Conservation (phyloP, 1,284 basidiomycete species). For the Ceratobasidium sp. region DNA sequence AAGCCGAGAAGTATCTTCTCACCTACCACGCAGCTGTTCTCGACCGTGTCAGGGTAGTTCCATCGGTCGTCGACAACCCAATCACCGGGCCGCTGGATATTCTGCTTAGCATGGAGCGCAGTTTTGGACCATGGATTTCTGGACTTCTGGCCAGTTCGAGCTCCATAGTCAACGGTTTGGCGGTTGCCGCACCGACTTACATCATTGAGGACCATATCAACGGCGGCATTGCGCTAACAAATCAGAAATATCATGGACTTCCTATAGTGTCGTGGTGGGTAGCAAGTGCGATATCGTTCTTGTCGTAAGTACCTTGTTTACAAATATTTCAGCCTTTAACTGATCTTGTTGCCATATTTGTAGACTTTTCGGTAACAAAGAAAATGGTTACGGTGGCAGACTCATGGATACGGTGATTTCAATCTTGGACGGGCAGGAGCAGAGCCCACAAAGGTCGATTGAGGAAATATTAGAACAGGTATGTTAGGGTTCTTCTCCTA, state of each 20-base stretch:
- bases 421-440: background rate
- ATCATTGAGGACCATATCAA: slow-evolving; percentile 26
- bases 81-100: background rate
- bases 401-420: background rate
- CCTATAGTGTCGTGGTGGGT: slow-evolving; percentile 27
- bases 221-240: slow-evolving; percentile 24
- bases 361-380: slow-evolving; percentile 7
- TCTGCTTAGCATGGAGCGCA: background rate
- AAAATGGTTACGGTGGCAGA: slow-evolving; percentile 10
- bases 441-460: background rate
- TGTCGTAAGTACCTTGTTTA: background rate
- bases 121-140: slow-evolving; percentile 25
- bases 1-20: background rate
- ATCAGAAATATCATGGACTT: background rate
- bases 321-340: background rate
- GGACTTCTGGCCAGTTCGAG: background rate
- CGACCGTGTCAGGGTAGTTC: background rate
- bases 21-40: background rate
- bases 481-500: background rate
- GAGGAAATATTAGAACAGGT: slow-evolving; percentile 7
- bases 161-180: background rate
- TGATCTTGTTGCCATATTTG: background rate
- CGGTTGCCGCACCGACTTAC: slow-evolving; percentile 8
- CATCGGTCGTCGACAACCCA: background rate
- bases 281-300: slow-evolving; percentile 1